Conservation (phyloP, 2,329 filamentous ascomycete species). For the Cytospora mali region DNA sequence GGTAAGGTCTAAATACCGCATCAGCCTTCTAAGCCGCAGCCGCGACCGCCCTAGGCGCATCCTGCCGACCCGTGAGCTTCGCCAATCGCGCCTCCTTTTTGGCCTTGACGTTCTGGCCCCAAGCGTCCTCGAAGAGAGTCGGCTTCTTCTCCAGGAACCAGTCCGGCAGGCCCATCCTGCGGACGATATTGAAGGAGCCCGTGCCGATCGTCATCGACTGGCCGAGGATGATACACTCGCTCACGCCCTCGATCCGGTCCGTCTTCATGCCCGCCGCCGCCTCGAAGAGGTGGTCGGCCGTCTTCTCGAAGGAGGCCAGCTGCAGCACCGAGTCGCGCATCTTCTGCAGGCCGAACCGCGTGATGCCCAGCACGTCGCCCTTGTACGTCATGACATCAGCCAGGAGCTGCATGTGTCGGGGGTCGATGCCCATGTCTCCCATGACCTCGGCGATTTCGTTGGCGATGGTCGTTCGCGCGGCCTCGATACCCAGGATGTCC, state of each 20-base stretch:
- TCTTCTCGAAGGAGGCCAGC: slow-evolving; percentile 96
- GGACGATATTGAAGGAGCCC: slow-evolving; percentile 86
- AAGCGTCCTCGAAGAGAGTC: slow-evolving; percentile 73
- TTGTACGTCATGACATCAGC: slow-evolving; percentile 99
- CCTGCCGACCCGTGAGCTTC: slow-evolving; percentile 4
- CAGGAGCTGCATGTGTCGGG: slow-evolving; percentile 94
- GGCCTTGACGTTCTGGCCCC: slow-evolving; percentile 38
- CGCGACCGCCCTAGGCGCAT: slow-evolving; percentile 3
- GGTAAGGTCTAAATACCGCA: background rate
- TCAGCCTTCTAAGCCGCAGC: slow-evolving; percentile 23
- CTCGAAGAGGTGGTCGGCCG: slow-evolving; percentile 94
- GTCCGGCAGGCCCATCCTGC: slow-evolving; percentile 69
- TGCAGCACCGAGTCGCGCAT: slow-evolving; percentile 95
- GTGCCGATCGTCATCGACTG: slow-evolving; percentile 92
- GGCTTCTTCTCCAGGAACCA: slow-evolving; percentile 59
- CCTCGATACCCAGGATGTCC: slow-evolving; percentile 91
- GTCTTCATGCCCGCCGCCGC: slow-evolving; percentile 90
- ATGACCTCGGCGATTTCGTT: slow-evolving; percentile 87
- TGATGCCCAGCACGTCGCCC: slow-evolving; percentile 94
- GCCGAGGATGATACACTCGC: slow-evolving; percentile 97
- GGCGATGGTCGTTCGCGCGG: slow-evolving; percentile 86
- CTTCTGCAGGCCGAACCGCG: slow-evolving; percentile 92
- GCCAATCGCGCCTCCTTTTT: slow-evolving; percentile 33
- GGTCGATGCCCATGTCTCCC: slow-evolving; percentile 93
- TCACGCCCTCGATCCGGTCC: slow-evolving; percentile 90